A percentile compares a stretch with the other conserved stretches of the same genome.
phyloP scores from a whole-genome alignment of 345 rosid species.

The Aquilaria yunnanensis region DNA sequence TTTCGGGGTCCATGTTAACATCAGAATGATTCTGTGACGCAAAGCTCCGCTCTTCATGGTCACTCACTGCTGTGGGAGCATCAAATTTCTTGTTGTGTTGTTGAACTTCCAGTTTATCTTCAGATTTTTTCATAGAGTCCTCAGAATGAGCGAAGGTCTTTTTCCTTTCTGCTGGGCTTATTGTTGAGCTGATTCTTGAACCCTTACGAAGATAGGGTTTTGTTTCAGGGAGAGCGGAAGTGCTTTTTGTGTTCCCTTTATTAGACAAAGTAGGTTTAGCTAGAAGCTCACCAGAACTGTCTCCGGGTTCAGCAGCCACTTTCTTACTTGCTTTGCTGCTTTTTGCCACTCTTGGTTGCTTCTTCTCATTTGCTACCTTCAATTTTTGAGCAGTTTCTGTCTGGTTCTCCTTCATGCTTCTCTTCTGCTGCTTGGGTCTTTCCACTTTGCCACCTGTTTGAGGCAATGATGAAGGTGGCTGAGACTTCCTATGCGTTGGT shows the following conservation, averaged over 20 bases:
- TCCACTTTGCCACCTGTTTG: conserved; percentile 37
- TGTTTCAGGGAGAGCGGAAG: conserved; percentile 51
- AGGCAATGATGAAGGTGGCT: conserved; percentile 26
- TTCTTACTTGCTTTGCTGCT: conserved; percentile 27
- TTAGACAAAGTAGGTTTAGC: conserved; percentile 43
- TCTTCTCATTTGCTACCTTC: conserved; percentile 29
- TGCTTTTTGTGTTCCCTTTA: conserved; percentile 53
- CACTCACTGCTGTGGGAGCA: conserved; percentile 20
- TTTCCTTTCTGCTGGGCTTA: conserved; percentile 23
- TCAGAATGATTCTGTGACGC: conserved; percentile 18
- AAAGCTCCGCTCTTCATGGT: conserved; percentile 19
- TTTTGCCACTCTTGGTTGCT: conserved; percentile 24
- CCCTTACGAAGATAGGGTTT: conserved; percentile 49
- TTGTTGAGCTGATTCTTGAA: conserved; percentile 26
- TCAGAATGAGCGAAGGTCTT: conserved; percentile 18
- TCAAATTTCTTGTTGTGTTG: conserved; percentile 22
- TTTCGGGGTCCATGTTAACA: conserved; percentile 23
- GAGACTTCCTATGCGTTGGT: conserved; percentile 37
- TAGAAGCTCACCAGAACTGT: conserved; percentile 23
- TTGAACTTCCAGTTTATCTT: conserved; percentile 20
- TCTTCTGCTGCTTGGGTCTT: conserved; percentile 22
- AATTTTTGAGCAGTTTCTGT: conserved; percentile 15
- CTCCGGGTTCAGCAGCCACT: conserved; percentile 24
- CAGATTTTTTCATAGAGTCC: conserved; percentile 23
- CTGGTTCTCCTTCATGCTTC: conserved; percentile 23